A percentile compares a stretch with the other conserved stretches of the same genome.
These are phyloP conservation scores for Cyclostephanos invisitatus DNA, from an alignment of 108 stramenopile genomes.

Conservation along the genomic window DNA sequence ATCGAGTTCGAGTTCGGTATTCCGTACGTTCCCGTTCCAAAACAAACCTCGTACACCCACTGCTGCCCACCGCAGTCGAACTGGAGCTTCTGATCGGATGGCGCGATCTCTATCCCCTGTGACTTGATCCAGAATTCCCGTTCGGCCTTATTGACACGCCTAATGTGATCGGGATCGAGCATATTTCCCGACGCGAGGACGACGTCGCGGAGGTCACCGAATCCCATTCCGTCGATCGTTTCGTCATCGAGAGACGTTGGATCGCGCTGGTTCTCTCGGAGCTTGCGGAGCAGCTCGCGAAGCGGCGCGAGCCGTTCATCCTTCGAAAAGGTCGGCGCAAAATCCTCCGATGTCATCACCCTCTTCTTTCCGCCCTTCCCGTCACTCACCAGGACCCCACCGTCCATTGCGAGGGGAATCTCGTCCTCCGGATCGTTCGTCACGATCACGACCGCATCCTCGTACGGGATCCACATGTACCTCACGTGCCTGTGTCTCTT, in stretches of 20 bases:
- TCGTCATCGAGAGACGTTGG: conserved; percentile 44
- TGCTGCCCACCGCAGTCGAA: conserved; percentile 99
- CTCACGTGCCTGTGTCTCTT: conserved; percentile 90
- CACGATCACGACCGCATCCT: conserved; percentile 94
- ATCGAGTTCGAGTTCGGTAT: conserved; percentile 73
- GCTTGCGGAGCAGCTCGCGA: conserved; percentile 54
- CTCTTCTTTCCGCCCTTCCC: conserved; percentile 43
- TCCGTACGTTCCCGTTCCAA: conserved; percentile 85
- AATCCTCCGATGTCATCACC: conserved; percentile 43
- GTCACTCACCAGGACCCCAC: conserved; percentile 36
- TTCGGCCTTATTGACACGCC: conserved; percentile 94
- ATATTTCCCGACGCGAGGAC: conserved; percentile 82
- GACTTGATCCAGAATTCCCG: conserved; percentile 90
- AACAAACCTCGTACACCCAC: conserved; percentile 96
- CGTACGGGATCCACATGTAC: conserved; percentile 99
- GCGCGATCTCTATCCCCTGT: conserved; percentile 77
- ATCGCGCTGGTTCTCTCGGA: conserved; percentile 41
- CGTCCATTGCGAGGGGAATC: conserved; percentile 33
- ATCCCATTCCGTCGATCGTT: conserved; percentile 77
- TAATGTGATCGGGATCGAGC: conserved; percentile 89
- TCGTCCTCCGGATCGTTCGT: conserved; percentile 84
- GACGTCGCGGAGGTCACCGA: conserved; percentile 94
- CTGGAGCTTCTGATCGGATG: conserved; percentile 86
- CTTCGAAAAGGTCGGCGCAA: conserved; percentile 32
- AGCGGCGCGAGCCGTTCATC: conserved; percentile 67